These are phyloP conservation scores for Pistacia integerrima DNA, from an alignment of 345 rosid genomes.

Conservation along the genomic window DNA sequence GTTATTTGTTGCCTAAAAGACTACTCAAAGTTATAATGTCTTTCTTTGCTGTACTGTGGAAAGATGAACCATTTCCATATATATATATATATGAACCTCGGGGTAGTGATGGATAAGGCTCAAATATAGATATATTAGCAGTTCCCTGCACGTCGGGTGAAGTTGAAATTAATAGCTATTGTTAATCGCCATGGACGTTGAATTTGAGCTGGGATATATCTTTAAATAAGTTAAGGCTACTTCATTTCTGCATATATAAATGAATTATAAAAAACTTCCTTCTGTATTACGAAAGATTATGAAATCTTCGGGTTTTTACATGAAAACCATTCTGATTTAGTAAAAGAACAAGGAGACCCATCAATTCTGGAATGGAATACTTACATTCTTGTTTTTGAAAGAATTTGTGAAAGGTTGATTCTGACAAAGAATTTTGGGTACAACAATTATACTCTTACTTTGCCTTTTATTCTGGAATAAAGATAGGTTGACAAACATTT, in stretches of 20 bases:
- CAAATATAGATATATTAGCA: neutral
- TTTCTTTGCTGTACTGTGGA: neutral
- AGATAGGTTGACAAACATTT: no score
- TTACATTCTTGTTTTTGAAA: no score
- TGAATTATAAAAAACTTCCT: neutral
- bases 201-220: neutral
- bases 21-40: neutral
- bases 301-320: no score
- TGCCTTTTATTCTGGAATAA: no score
- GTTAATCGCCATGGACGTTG: neutral
- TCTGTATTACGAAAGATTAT: no score
- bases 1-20: neutral
- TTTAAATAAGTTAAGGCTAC: neutral
- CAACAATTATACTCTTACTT: no score
- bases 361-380: no score
- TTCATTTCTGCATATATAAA: neutral
- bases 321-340: no score
- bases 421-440: no score
- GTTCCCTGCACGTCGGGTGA: constrained; percentile 1
- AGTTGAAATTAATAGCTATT: neutral
- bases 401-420: no score
- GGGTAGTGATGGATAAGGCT: neutral
- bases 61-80: neutral
- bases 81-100: neutral
- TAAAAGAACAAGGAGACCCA: no score